Conservation (phyloP, 1,284 basidiomycete genomes). For the Sanghuangporus sanghuang region DNA sequence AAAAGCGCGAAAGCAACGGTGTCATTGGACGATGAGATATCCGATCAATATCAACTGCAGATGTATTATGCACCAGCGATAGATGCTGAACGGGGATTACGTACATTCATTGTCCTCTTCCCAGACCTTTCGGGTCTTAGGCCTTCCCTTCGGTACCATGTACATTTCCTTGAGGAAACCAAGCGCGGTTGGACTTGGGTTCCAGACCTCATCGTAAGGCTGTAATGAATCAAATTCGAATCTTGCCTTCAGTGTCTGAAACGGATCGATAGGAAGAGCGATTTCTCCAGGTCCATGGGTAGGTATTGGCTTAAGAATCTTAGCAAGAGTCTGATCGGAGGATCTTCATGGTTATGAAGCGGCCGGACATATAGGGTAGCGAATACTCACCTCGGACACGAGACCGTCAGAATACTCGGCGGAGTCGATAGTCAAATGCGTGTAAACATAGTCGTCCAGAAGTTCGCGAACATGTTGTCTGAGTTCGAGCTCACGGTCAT, state of each 20-base stretch:
- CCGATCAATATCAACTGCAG: slow-evolving; percentile 23
- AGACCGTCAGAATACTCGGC: slow-evolving; percentile 46
- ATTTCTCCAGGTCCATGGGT: slow-evolving; percentile 45
- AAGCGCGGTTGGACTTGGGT: background rate
- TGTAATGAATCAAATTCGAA: slow-evolving; percentile 29
- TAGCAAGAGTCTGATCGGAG: slow-evolving; percentile 37
- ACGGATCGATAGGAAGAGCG: slow-evolving; percentile 44
- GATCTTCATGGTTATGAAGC: background rate
- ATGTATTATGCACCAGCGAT: background rate
- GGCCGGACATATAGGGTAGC: background rate
- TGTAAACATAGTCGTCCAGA: slow-evolving; percentile 46
- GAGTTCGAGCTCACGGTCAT: slow-evolving; percentile 27
- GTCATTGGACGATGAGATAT: slow-evolving; percentile 30
- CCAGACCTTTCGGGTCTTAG: background rate
- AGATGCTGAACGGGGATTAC: background rate
- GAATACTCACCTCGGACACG: slow-evolving; percentile 39
- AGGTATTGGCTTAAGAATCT: slow-evolving; percentile 38
- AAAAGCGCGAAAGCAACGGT: slow-evolving; percentile 35
- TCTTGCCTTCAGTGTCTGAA: slow-evolving; percentile 34
- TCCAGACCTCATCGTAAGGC: slow-evolving; percentile 38
- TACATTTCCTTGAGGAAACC: background rate
- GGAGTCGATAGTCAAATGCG: slow-evolving; percentile 53
- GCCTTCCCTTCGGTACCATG: background rate
- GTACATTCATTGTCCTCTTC: slow-evolving; percentile 6
- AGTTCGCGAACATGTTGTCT: slow-evolving; percentile 47